Evolutionary conservation across 805 yeast species (phyloP).

Genomic region (Candida verbasci): DNA sequence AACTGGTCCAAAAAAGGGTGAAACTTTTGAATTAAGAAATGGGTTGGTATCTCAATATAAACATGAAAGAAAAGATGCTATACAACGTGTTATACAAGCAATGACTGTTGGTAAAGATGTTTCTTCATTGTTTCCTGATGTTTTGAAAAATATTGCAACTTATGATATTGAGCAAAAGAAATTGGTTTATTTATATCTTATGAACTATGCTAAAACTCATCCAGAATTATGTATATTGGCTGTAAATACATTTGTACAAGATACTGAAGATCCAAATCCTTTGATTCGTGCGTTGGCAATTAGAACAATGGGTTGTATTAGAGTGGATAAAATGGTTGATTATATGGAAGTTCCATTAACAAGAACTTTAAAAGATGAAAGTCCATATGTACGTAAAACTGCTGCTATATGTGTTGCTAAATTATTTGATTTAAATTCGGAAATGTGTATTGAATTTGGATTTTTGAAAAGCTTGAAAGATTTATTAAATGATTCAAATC

Average conservation of each 20-base stretch:
- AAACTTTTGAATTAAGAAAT: conserved; percentile 82
- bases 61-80: conserved; percentile 91
- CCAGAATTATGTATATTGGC: conserved; percentile 96
- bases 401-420: conserved; percentile 98
- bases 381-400: conserved; percentile 95
- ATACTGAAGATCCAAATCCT: conserved; percentile 95
- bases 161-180: conserved; percentile 96
- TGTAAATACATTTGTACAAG: conserved; percentile 93
- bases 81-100: conserved; percentile 93
- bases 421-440: conserved; percentile 78
- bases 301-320: conserved; percentile 96
- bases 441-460: conserved; percentile 81
- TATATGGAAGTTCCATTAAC: conserved; percentile 88
- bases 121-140: conserved; percentile 90
- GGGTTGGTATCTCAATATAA: conserved; percentile 95
- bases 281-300: conserved; percentile 93
- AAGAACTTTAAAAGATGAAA: conserved; percentile 83
- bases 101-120: conserved; percentile 99
- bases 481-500: conserved; percentile 81
- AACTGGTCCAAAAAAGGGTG: conserved; percentile 53
- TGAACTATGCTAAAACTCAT: conserved; percentile 95
- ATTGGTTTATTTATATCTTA: conserved; percentile 85
- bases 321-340: conserved; percentile 93
- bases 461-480: conserved; percentile 65
- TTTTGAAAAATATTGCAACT: conserved; percentile 92